Percentiles rank a stretch among this genome's conserved stretches.
Conservation (phyloP, 352 stramenopile species). For the Lagenidium sp. region DNA sequence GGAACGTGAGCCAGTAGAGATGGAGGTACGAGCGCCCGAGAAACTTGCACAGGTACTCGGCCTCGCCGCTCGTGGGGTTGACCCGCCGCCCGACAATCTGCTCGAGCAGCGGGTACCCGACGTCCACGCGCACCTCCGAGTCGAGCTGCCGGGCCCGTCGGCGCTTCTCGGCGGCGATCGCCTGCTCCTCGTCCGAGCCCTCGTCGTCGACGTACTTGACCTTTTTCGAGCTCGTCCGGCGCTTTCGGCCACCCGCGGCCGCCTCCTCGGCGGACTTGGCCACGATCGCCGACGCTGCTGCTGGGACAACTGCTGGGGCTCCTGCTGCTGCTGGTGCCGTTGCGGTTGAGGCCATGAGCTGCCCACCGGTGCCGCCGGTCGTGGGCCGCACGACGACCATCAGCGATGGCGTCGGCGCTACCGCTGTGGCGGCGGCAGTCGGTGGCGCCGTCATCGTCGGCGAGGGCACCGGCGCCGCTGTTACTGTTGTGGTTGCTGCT, state of each 20-base stretch:
- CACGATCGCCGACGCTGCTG: background rate
- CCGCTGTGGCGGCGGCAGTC: background rate
- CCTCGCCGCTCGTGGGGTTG: slow-evolving; percentile 52
- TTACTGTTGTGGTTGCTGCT: background rate
- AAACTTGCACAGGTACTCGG: slow-evolving; percentile 87
- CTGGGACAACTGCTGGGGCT: background rate
- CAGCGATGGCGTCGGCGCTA: background rate
- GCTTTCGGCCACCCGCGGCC: slow-evolving; percentile 14
- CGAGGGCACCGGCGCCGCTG: background rate
- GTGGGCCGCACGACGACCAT: background rate
- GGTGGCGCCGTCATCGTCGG: background rate
- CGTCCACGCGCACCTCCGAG: slow-evolving; percentile 41
- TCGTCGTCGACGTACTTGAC: slow-evolving; percentile 72
- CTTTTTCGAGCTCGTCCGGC: slow-evolving; percentile 35
- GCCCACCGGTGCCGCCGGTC: background rate
- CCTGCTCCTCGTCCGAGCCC: slow-evolving; percentile 59
- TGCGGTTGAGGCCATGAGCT: background rate
- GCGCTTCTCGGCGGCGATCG: slow-evolving; percentile 48
- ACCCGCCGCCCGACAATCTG: slow-evolving; percentile 79
- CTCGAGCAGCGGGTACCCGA: slow-evolving; percentile 60
- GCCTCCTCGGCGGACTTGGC: background rate
- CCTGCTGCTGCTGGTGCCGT: background rate
- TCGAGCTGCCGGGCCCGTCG: slow-evolving; percentile 67
- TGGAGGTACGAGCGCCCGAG: slow-evolving; percentile 82
- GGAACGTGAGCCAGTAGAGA: slow-evolving; percentile 83